Evolutionary conservation across 164 flowering plant species (phyloP).

Genomic region (Sedum album): DNA sequence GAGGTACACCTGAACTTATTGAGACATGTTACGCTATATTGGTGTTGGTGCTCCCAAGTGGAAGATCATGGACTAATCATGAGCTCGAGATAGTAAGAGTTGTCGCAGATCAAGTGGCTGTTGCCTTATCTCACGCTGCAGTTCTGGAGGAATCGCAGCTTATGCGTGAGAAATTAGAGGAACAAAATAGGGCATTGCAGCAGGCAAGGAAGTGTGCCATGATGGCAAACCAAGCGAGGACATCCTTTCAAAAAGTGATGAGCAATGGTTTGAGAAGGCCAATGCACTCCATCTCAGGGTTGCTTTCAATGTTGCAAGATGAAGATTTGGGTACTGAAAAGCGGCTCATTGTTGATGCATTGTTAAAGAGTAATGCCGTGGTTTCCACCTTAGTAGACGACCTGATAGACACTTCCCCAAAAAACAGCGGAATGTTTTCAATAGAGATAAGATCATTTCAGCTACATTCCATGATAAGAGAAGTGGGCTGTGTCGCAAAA

Average conservation of each 20-base stretch:
- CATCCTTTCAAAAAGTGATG: constrained; percentile 81
- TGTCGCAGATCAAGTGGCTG: constrained; percentile 97
- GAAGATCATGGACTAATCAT: constrained; percentile 48
- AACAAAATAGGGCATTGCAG: constrained; percentile 76
- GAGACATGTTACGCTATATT: constrained; percentile 73
- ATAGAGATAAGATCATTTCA: constrained; percentile 51
- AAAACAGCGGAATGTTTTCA: constrained; percentile 49
- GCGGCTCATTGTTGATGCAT: constrained; percentile 45
- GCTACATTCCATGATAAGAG: constrained; percentile 60
- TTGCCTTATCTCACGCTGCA: constrained; percentile 93
- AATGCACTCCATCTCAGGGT: constrained; percentile 83
- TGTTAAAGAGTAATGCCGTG: constrained; percentile 63
- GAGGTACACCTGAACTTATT: constrained; percentile 76
- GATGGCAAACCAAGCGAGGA: constrained; percentile 91
- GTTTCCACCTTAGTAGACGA: constrained; percentile 73
- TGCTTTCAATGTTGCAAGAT: constrained; percentile 66
- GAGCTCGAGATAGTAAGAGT: constrained; percentile 86
- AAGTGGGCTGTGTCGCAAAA: constrained; percentile 74
- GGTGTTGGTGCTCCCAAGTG: constrained; percentile 74
- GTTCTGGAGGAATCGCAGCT: constrained; percentile 86
- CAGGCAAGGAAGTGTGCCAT: constrained; percentile 65
- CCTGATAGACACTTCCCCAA: constrained; percentile 56
- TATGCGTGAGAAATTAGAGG: constrained; percentile 77
- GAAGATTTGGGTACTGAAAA: constrained; percentile 48
- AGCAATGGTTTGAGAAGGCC: constrained; percentile 84